Conservation (phyloP, 2,329 filamentous ascomycete genomes). For the Aspergillus uvarum region DNA sequence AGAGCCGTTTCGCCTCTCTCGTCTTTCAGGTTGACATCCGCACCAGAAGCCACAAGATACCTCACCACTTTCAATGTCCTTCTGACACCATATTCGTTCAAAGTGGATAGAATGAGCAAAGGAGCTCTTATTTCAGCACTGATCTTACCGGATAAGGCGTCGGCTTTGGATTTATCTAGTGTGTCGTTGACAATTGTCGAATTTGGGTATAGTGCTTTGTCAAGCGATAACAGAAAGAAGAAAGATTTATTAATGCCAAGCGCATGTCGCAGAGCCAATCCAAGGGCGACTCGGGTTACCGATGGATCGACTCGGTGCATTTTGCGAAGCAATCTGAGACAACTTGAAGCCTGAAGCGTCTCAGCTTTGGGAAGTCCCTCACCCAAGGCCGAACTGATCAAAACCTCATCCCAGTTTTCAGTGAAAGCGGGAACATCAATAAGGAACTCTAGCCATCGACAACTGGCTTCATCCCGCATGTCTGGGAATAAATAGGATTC, state of each 20-base stretch:
- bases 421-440: not conserved
- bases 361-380: not conserved
- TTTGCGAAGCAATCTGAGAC: not conserved
- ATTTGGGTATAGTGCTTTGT: not conserved
- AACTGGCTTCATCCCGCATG: not conserved
- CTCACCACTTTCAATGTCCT: too few species aligned
- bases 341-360: not conserved
- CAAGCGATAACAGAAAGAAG: not conserved
- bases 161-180: not conserved
- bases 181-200: not conserved
- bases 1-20: too few species aligned
- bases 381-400: not conserved
- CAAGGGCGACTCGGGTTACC: not conserved
- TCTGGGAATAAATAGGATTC: not conserved
- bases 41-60: too few species aligned
- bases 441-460: not conserved
- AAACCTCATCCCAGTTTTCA: not conserved
- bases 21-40: too few species aligned
- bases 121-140: not conserved
- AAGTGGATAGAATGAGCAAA: not conserved
- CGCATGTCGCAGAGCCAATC: not conserved
- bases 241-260: too few species aligned
- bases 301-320: not conserved
- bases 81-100: too few species aligned
- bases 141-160: not conserved